Percentiles rank a stretch among this genome's conserved stretches.
Conservation (phyloP, 2,329 filamentous ascomycete genomes). For the Tympanopsis confertula region DNA sequence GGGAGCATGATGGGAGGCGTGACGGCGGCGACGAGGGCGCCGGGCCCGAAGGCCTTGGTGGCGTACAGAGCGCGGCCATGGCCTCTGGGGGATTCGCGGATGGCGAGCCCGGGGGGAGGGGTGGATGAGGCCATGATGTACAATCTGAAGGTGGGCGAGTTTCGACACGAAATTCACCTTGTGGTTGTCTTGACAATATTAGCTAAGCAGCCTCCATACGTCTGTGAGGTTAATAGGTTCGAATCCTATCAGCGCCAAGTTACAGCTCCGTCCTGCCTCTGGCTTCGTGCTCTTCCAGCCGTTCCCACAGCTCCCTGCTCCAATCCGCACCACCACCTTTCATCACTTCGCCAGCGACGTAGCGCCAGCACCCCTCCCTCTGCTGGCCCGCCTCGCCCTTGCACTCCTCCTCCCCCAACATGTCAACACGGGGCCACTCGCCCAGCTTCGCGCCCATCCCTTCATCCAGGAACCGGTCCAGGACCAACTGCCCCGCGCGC, state of each 20-base stretch:
- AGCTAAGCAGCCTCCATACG: too few relatives aligned
- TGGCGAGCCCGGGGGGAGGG: neutral
- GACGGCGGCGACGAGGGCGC: constrained; percentile 33
- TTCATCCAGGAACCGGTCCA: constrained; percentile 57
- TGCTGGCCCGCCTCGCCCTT: constrained; percentile 15
- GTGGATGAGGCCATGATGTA: too few relatives aligned
- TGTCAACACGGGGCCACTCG: constrained; percentile 35
- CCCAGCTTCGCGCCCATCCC: constrained; percentile 47
- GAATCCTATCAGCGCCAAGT: too few relatives aligned
- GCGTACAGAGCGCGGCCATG: constrained; percentile 29
- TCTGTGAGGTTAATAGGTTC: too few relatives aligned
- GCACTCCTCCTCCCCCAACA: constrained; percentile 21
- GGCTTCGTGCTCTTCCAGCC: constrained; percentile 18
- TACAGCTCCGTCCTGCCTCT: too few relatives aligned
- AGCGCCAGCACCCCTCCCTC: constrained; percentile 46
- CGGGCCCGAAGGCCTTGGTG: constrained; percentile 27
- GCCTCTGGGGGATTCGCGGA: neutral
- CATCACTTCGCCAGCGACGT: constrained; percentile 29
- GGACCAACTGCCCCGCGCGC: constrained; percentile 44
- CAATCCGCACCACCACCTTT: constrained; percentile 27
- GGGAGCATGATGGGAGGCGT: constrained; percentile 33
- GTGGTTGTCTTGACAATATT: too few relatives aligned
- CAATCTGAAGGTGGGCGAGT: too few relatives aligned
- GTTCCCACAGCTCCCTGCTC: constrained; percentile 28
- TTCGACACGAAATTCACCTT: too few relatives aligned